phyloP scores from a whole-genome alignment of 371 early-diverging fungal species.

The Circinella umbellata region DNA sequence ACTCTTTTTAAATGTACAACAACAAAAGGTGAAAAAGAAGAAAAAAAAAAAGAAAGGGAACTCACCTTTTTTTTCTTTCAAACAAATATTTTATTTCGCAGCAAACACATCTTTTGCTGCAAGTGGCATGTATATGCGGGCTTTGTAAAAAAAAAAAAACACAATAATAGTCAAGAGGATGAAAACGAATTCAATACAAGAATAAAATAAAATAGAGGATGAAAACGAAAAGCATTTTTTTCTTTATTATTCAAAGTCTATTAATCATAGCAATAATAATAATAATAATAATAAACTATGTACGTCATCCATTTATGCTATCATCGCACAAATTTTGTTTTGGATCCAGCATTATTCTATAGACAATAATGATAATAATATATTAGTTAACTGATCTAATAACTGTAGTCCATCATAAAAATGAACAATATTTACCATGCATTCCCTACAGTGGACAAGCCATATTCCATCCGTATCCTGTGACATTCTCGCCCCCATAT shows the following conservation, averaged over 20 bases:
- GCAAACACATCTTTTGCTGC: background rate
- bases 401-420: background rate
- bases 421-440: slow-evolving; percentile 21
- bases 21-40: background rate
- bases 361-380: background rate
- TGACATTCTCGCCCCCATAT: slow-evolving; percentile 57
- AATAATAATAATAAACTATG: too few relatives aligned
- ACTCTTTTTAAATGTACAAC: background rate
- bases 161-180: too few relatives aligned
- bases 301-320: background rate
- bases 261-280: too few relatives aligned
- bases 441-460: slow-evolving; percentile 55
- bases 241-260: too few relatives aligned
- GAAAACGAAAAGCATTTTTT: too few relatives aligned
- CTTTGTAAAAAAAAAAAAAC: too few relatives aligned
- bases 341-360: slow-evolving; percentile 4
- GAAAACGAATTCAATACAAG: too few relatives aligned
- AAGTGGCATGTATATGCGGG: too few relatives aligned
- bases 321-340: slow-evolving; percentile 5
- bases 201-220: too few relatives aligned
- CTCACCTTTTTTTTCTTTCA: background rate
- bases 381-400: too few relatives aligned
- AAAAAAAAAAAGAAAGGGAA: background rate
- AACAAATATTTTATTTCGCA: background rate
- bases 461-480: slow-evolving; percentile 41